phyloP scores from a whole-genome alignment of 768 basidiomycete species.

The Boletus pseudo-olivaceus region DNA sequence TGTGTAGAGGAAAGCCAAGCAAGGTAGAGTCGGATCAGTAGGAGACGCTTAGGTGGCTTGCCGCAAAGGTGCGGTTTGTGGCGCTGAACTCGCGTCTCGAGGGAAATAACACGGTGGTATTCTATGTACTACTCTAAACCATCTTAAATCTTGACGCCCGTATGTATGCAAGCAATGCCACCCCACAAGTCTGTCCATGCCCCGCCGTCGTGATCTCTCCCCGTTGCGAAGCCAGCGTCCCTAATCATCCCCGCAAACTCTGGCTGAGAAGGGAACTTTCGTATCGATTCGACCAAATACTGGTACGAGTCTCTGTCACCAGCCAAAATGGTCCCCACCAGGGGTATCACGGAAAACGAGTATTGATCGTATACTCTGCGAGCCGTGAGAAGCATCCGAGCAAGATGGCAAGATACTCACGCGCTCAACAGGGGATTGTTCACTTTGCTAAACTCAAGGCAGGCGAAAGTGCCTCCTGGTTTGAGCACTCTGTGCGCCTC shows the following conservation, averaged over 20 bases:
- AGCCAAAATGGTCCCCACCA: conserved; percentile 94
- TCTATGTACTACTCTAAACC: background rate
- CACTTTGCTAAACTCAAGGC: conserved; percentile 94
- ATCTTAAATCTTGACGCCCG: conserved; percentile 68
- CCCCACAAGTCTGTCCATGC: conserved; percentile 86
- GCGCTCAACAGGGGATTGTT: conserved; percentile 79
- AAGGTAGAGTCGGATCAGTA: conserved; percentile 9
- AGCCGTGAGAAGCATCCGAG: conserved; percentile 3
- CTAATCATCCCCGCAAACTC: conserved; percentile 88
- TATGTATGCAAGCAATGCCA: conserved; percentile 84
- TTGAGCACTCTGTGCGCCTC: conserved; percentile 94
- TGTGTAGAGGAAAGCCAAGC: conserved; percentile 17
- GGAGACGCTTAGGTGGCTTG: conserved; percentile 8
- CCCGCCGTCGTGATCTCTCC: conserved; percentile 70
- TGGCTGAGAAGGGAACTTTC: conserved; percentile 83
- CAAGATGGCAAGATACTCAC: conserved; percentile 47
- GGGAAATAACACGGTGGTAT: background rate
- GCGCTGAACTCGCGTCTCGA: conserved; percentile 18
- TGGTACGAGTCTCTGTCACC: conserved; percentile 94
- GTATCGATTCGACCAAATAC: conserved; percentile 96
- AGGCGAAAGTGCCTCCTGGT: conserved; percentile 93
- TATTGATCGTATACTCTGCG: conserved; percentile 88
- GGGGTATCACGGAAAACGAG: conserved; percentile 92
- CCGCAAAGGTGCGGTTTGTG: conserved; percentile 28
- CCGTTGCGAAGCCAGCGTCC: conserved; percentile 78